Evolutionary conservation across 768 basidiomycete genomes (phyloP), one percentile per base, ranked within the genome.

Genomic region (Cystobasidium ongulense): DNA sequence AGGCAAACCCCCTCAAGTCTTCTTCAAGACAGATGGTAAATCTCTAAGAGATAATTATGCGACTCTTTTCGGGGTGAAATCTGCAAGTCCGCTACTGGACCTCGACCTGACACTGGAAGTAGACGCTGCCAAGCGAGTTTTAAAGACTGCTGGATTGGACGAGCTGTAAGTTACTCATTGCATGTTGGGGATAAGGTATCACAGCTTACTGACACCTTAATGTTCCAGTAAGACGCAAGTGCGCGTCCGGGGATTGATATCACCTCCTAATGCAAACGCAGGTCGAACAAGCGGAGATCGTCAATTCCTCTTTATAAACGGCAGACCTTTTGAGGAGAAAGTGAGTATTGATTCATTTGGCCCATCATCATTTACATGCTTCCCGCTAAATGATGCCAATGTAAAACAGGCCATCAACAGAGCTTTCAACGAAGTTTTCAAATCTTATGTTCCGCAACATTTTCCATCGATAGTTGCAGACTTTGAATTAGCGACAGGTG

Each of bases 271-370:
- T 0, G 82, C 88, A 17, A 89, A 88, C 0, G 86, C 86, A 75
- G 94, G 93, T 5, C 83, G 95, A 43, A 85, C 87, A 1, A 87
- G 88, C 3, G 85, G 87, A 0, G 96, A 97, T 79, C 83, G 94
- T 1, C 96, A 98, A 76, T 97, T 90, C 81, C 90, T 91, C 81
- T 99, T 88, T 77, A 84, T 98, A 76, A 98, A 99, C 77, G 90
- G 91, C 0, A 84, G 96, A 21, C 96, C 96, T 0, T 94, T 91
- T 78, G 87, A 86, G 10, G 81, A 84, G 21, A 93, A 91, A 84
- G 92, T 89, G 53, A 15, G 80, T 64, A 25, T 1, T 1, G 8
- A 4, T 38, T 68, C n/a, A n/a, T n/a, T n/a, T n/a, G n/a, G n/a
- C n/a, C n/a, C n/a, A n/a, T n/a, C n/a, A n/a, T n/a, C n/a, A n/a